Base-by-base conservation (phyloP, 176 grass and related monocot species). In the Alopecurus myosuroides region DNA sequence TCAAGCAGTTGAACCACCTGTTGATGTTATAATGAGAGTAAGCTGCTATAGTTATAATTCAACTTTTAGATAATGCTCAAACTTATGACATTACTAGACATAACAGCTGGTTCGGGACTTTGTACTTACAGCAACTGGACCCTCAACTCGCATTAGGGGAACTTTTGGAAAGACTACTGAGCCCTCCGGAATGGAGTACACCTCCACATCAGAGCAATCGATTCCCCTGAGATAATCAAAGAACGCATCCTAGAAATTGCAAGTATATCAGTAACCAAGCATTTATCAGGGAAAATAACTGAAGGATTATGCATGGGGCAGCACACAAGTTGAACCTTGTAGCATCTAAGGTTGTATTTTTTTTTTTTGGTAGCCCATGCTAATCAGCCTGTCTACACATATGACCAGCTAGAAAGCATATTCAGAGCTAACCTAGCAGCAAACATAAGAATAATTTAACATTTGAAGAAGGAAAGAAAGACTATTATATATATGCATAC, bases 141-240 rank as follows among this genome's bases (percentile, higher is more conserved):
- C 97, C 88, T 99, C 93, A 81, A 99, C 20, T 80, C 91, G 89
- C 69, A 96, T 96, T 75, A 99, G 92, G 50, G 97, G 97, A 3
- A 99, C 86, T 80, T 99, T 99, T 45, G 97, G 93, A 82, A 99
- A 96, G 82, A 99, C 97, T 79, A 99, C 91, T 66, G 93, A 99
- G 50, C 97, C 97, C 90, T 99, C 97, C 35, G 93, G 91, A 91
- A 92, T 92, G 49, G 93, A 87, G 62, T 99, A 96, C 81, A 99
- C 93, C 70, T 99, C 97, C 53, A 99, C 97, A 92, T 96, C 90
- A 60, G 88, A 92, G 72, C 97, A 99, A 51, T 94, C 82, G 29
- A 89, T 63, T 92, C 74, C 82, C 44, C 81, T 90, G 40, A 99
- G 91, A 91, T 99, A 99, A 76, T 94, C 86, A 87, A 99, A 99